Conservation (phyloP, 208 protist species). For the Tritrichomonas foetus region DNA sequence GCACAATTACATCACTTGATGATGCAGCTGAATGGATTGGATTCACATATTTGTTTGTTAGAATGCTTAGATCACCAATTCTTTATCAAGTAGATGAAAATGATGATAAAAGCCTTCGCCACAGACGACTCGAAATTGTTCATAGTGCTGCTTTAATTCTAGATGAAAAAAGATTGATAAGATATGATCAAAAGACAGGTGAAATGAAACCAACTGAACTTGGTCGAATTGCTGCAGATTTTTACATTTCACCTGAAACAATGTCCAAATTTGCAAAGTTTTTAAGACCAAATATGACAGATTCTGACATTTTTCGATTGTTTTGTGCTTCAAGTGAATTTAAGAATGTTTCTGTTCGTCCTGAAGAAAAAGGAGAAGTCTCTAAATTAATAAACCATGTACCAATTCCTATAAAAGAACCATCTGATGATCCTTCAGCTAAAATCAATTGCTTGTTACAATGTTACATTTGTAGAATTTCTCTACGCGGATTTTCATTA, state of each 20-base stretch:
- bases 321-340: constrained; percentile 86
- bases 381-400: constrained; percentile 83
- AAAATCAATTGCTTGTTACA: constrained; percentile 97
- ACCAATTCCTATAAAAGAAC: constrained; percentile 93
- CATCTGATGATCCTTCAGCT: constrained; percentile 78
- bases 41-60: constrained; percentile 94
- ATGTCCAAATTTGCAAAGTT: constrained; percentile 85
- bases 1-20: constrained; percentile 77
- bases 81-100: constrained; percentile 78
- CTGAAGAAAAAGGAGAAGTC: constrained; percentile 95
- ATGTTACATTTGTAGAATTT: constrained; percentile 92
- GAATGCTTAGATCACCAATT: constrained; percentile 84
- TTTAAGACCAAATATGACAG: constrained; percentile 82
- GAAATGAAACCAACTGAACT: constrained; percentile 79
- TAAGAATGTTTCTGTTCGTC: constrained; percentile 82
- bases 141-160: constrained; percentile 79
- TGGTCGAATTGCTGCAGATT: constrained; percentile 93
- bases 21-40: constrained; percentile 93
- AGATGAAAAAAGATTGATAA: constrained; percentile 64
- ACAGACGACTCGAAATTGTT: constrained; percentile 80
- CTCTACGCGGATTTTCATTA: constrained; percentile 90
- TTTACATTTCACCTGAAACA: constrained; percentile 88
- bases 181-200: constrained; percentile 80
- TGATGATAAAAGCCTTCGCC: background rate
- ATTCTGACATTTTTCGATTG: constrained; percentile 87